Base-by-base conservation (phyloP, 140 eudicot genomes). In the Flaveria floridana region DNA sequence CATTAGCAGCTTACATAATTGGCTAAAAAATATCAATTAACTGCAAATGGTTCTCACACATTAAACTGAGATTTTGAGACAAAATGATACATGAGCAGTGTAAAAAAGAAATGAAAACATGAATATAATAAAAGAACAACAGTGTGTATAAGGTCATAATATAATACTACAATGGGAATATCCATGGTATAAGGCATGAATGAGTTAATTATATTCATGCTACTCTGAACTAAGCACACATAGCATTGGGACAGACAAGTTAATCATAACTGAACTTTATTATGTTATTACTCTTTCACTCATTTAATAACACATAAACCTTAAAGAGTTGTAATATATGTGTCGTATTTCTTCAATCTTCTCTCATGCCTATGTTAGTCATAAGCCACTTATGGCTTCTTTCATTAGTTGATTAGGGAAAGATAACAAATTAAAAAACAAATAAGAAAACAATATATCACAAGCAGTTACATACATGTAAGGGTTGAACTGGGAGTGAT, bases 381-480 rank as follows among this genome's bases (percentile, higher is more conserved):
- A 56, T 64, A 65, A 53, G 30, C 74, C 67, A 53, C 21, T 48
- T 6, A 47, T 47, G 51, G 47, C 68, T 73, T 73, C 77, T 25
- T 12, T 39, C 57, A 73, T 39, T 41, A 21, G 39, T 58, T 21
- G 3, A 20, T 73, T 73, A 25, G 65, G 68, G 46, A 73, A 58
- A n/a, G 56, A 34, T 34, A 16, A 53, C 2, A 50, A 51, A 19
- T 6, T 4, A 77, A 34, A n/a, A 68, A 16, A 53, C 6, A 51
- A 51, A 19, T 6, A 2, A 77, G 5, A 57, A 44, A 39, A 55
- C 7, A 68, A 41, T 73, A 52, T 42, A 44, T 58, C 23, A 2
- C 52, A 20, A 70, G 72, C 41, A 69, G 79, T 58, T 63, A 83
- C 99, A 48, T 88, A 93, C 99, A 82, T 85, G 82, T 74, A 93